A percentile compares a stretch with the other conserved stretches of the same genome.
These are phyloP conservation scores for Monosporozyma yasuniensis DNA, from an alignment of 805 yeast species.

Conservation along the genomic window DNA sequence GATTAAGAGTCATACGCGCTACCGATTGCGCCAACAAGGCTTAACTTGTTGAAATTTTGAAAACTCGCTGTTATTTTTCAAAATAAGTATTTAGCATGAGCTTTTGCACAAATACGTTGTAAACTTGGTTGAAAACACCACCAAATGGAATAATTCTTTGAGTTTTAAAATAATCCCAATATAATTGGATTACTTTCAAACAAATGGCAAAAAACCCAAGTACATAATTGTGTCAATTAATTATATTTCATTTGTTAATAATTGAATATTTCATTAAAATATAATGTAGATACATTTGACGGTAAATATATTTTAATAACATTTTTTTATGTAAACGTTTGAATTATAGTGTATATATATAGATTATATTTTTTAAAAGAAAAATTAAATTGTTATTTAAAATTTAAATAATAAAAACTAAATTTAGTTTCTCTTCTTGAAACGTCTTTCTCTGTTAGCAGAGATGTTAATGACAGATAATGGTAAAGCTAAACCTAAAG, in stretches of 20 bases:
- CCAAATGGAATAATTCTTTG: too few species aligned
- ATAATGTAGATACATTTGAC: not conserved
- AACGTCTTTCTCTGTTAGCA: conserved; percentile 87
- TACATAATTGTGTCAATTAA: too few species aligned
- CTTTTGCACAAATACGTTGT: too few species aligned
- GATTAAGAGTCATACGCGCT: conserved; percentile 11
- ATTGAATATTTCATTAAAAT: too few species aligned
- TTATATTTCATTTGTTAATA: not conserved
- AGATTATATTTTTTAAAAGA: not conserved
- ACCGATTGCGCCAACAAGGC: conserved; percentile 12
- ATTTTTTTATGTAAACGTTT: too few species aligned
- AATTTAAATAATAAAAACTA: not conserved
- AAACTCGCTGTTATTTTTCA: too few species aligned
- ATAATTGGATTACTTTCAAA: too few species aligned
- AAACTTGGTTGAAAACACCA: too few species aligned
- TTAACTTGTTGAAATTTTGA: not conserved
- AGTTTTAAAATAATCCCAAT: too few species aligned
- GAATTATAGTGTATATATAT: not conserved
- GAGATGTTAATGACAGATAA: conserved; percentile 78
- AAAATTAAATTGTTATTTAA: not conserved
- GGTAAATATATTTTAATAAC: not conserved
- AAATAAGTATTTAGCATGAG: too few species aligned
- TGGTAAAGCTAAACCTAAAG: conserved; percentile 87
- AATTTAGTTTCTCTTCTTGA: conserved; percentile 73
- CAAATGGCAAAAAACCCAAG: too few species aligned